Percentiles rank a stretch among this genome's conserved stretches.
Evolutionary conservation across 2,329 filamentous ascomycete species (phyloP).

Genomic region (Alternaria brassicicola): DNA sequence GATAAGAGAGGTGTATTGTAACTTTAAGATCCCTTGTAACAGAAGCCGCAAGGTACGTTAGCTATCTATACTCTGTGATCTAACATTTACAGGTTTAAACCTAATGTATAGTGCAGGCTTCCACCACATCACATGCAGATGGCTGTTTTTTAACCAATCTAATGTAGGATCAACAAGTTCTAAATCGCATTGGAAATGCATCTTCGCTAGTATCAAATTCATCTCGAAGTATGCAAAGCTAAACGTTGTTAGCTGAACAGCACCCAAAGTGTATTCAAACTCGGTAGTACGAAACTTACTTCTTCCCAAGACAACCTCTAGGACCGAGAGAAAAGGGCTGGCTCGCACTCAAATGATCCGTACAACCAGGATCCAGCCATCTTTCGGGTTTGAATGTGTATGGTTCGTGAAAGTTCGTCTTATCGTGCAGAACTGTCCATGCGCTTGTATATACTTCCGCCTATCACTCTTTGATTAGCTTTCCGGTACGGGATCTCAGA

Average conservation of each 20-base stretch:
- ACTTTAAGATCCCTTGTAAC: neutral
- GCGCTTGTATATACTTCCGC: neutral
- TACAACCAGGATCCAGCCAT: neutral
- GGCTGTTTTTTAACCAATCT: neutral
- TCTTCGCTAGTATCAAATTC: neutral
- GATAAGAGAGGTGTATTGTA: no score
- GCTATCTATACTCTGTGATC: neutral
- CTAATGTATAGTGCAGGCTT: neutral
- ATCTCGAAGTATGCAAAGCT: neutral
- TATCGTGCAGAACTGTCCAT: neutral
- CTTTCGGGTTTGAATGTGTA: neutral
- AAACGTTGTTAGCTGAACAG: neutral
- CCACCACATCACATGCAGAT: conserved; percentile 2
- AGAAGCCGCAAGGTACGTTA: neutral
- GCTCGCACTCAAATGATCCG: neutral
- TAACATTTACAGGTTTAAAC: neutral
- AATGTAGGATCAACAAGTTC: neutral
- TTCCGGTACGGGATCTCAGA: neutral
- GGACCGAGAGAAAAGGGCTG: neutral
- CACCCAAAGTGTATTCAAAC: neutral
- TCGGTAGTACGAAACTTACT: neutral
- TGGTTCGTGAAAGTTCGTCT: neutral
- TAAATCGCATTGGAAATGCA: neutral
- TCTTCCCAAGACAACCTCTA: neutral
- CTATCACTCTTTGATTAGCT: neutral